Evolutionary conservation across 179 eudicot genomes (phyloP).

Genomic region (Monotropa hypopitys): DNA sequence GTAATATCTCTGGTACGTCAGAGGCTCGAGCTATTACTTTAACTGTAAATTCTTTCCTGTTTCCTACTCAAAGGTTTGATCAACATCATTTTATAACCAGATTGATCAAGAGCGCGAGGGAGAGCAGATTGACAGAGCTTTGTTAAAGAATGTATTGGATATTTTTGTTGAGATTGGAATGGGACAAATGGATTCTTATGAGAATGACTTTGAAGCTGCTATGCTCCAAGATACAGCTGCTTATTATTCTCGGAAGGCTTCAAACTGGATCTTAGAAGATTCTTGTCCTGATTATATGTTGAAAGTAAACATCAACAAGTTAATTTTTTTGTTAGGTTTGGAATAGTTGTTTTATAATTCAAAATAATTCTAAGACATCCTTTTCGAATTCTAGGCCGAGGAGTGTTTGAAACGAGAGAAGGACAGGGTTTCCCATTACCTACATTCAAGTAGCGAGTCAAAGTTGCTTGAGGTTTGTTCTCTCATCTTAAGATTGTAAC

Average conservation of each 20-base stretch:
- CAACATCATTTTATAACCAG: no score
- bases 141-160: conserved; percentile 69
- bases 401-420: conserved; percentile 65
- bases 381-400: conserved; percentile 46
- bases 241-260: conserved; percentile 83
- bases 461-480: conserved; percentile 61
- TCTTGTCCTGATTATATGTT: conserved; percentile 90
- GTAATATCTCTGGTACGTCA: conserved; percentile 67
- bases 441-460: conserved; percentile 63
- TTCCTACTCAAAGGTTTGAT: no score
- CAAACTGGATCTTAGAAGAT: conserved; percentile 71
- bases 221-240: conserved; percentile 52
- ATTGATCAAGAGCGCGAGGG: conserved; percentile 82
- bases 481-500: background rate
- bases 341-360: no score
- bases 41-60: background rate
- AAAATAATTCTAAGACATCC: background rate
- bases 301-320: conserved; percentile 32
- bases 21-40: no score
- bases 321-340: no score
- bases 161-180: conserved; percentile 77
- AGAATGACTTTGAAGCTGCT: conserved; percentile 61
- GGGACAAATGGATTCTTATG: conserved; percentile 60
- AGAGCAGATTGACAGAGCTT: conserved; percentile 67
- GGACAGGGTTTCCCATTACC: conserved; percentile 69